A percentile compares a stretch with the other conserved stretches of the same genome.
Conservation (phyloP, 345 rosid genomes). For the Crucihimalaya himalaica region DNA sequence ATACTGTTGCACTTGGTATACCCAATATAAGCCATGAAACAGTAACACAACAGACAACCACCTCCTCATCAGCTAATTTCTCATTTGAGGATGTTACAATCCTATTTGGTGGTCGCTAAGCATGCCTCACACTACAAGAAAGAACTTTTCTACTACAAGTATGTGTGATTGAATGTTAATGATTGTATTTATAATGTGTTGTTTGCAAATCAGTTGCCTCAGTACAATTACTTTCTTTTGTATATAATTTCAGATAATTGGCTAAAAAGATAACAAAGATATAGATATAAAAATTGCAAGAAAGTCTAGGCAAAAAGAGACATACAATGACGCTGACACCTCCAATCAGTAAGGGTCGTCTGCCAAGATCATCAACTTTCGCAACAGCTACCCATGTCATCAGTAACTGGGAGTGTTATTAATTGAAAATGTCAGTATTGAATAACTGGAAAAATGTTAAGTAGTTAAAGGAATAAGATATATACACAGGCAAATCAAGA, state of each 20-base stretch:
- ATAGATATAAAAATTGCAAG: too few species aligned
- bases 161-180: too few species aligned
- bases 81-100: constrained; percentile 27
- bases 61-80: constrained; percentile 30
- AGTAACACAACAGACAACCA: background rate
- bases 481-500: background rate
- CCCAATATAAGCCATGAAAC: constrained; percentile 4
- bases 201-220: too few species aligned
- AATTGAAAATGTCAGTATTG: constrained; percentile 13
- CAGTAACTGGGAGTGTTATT: constrained; percentile 50
- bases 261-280: too few species aligned
- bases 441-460: background rate
- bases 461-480: background rate
- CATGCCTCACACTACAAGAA: too few species aligned
- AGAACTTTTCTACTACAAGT: too few species aligned
- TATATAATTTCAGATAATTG: too few species aligned
- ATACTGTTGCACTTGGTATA: background rate
- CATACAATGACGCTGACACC: constrained; percentile 93
- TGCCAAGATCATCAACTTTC: constrained; percentile 89
- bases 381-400: constrained; percentile 90
- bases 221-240: too few species aligned
- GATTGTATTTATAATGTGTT: too few species aligned
- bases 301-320: background rate
- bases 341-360: constrained; percentile 87
- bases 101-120: constrained; percentile 32